Percentiles rank a stretch among this genome's conserved stretches.
Conservation (phyloP, 2,329 filamentous ascomycete genomes). For the Monosporascus sp. region DNA sequence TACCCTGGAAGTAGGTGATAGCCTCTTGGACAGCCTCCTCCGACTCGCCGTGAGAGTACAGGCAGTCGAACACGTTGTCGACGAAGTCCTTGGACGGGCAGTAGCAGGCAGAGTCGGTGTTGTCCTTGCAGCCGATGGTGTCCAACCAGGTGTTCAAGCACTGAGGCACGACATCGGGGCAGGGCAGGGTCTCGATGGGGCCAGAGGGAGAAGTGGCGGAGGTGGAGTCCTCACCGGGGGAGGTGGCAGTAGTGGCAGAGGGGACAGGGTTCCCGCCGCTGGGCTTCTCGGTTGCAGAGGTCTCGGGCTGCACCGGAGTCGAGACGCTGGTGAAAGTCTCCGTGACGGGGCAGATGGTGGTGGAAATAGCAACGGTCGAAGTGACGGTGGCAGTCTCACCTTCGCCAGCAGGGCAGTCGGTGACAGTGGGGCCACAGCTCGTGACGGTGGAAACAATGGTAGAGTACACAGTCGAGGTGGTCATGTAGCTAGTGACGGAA, state of each 20-base stretch:
- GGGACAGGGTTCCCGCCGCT: conserved; percentile 2
- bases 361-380: conserved; percentile 42
- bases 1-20: conserved; percentile 80
- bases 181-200: conserved; percentile 42
- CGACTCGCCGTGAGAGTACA: conserved; percentile 68
- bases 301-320: neutral
- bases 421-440: conserved; percentile 44
- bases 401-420: conserved; percentile 41
- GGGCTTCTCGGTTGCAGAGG: conserved; percentile 24
- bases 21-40: conserved; percentile 63
- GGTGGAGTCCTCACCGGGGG: conserved; percentile 18
- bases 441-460: conserved; percentile 46
- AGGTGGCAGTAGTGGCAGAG: conserved; percentile 24
- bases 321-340: conserved; percentile 39
- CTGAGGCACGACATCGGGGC: conserved; percentile 71
- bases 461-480: conserved; percentile 45
- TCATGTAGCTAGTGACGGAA: conserved; percentile 34
- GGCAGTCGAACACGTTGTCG: conserved; percentile 72
- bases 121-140: conserved; percentile 69
- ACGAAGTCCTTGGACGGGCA: conserved; percentile 76
- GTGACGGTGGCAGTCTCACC: conserved; percentile 47
- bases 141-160: conserved; percentile 91
- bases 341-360: conserved; percentile 58
- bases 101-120: conserved; percentile 80
- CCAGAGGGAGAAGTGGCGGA: conserved; percentile 22